Percentiles rank a stretch among this genome's conserved stretches.
Conservation (phyloP, 192 early-diverging fungal genomes). For the Backusella parvicylindrica region DNA sequence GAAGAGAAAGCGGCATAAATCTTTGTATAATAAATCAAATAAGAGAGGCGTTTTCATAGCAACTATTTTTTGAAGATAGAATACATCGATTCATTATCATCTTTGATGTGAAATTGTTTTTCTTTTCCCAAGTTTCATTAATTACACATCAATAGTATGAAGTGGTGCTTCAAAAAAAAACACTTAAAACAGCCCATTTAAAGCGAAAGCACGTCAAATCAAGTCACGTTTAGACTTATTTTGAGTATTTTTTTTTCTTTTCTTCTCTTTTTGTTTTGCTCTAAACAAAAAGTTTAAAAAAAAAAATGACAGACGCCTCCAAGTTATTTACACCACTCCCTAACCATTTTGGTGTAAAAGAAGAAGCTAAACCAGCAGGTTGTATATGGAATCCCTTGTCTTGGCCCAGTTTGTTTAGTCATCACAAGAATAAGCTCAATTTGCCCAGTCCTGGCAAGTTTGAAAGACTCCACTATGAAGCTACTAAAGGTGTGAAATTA, state of each 20-base stretch:
- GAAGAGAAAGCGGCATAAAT: no score
- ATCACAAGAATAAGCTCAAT: constrained; percentile 45
- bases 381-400: constrained; percentile 26
- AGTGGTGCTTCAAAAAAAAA: not conserved
- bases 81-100: no score
- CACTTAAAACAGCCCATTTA: not conserved
- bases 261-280: not conserved
- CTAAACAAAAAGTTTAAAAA: not conserved
- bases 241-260: not conserved
- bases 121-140: not conserved
- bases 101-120: not conserved
- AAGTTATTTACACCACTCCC: not conserved
- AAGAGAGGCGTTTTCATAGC: no score
- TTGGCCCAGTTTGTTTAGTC: constrained; percentile 30
- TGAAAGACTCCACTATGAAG: constrained; percentile 78
- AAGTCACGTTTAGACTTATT: not conserved
- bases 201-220: not conserved
- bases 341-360: constrained; percentile 11
- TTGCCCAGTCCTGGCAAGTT: constrained; percentile 80
- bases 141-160: not conserved
- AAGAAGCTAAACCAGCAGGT: constrained; percentile 21
- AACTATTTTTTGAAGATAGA: no score
- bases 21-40: no score
- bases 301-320: not conserved
- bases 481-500: constrained; percentile 60